Base-by-base conservation (phyloP, 768 basidiomycete species). In the Agaricus subrufescens region DNA sequence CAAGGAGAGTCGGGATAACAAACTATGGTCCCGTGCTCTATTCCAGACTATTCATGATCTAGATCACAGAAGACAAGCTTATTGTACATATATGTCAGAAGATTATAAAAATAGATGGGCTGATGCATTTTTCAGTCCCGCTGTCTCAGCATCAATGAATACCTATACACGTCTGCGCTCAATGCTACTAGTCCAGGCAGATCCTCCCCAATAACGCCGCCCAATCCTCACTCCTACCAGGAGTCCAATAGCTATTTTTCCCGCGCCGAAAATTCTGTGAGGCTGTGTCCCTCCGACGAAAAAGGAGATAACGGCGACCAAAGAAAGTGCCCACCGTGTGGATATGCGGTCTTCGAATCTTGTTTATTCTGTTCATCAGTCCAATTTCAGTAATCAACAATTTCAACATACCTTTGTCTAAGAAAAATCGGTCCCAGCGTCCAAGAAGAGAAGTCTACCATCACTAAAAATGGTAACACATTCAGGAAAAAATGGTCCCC, bases 401-500 rank as follows among this genome's bases (percentile, higher is more conserved):
- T 3, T 19, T 27, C 31, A 12, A 65, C 72, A 44, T 44, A 78
- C 76, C 67, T 77, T 66, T 76, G 71, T 66, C 71, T 71, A 62
- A 72, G 67, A 57, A 80, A 76, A 2, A 80, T 60, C 31, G 68
- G 66, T 11, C 66, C 71, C 10, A 73, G 73, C 12, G 73, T 76
- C 71, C 81, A 79, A 10, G 78, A 82, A 14, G 81, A 75, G 58
- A 77, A 80, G 55, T 90, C 85, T 0, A 85, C 82, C 9, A 89
- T 67, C 31, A 85, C 62, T 11, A 90, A 69, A 65, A 83, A 85
- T 5, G 87, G 88, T 0, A 78, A 77, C 26, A 84, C 81, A 46
- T 81, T 81, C 44, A 86, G 61, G 58, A 87, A 79, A 64, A 82
- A 80, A 64, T 94, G 91, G 66, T 95, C 93, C 0, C 89, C 86